Conservation (phyloP, 176 grass and related monocot species). For the Dactylis glomerata region DNA sequence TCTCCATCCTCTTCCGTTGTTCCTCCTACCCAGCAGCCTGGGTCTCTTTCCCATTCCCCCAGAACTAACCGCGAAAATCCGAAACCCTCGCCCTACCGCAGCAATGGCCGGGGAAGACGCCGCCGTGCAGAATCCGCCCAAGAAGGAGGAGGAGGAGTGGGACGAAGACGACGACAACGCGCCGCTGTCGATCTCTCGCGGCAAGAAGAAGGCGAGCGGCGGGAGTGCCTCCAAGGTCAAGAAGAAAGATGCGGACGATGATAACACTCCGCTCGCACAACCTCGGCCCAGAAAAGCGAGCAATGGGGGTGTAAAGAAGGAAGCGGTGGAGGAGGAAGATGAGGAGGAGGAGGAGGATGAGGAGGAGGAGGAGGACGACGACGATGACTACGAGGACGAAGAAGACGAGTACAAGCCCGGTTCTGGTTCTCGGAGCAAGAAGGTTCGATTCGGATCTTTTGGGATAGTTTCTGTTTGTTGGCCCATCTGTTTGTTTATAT, state of each 20-base stretch:
- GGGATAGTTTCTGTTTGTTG: neutral
- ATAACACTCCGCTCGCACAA: slow-evolving; percentile 23
- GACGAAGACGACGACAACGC: slow-evolving; percentile 7
- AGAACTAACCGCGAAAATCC: slow-evolving; percentile 4
- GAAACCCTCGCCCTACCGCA: slow-evolving; percentile 35
- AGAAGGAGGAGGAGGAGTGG: neutral
- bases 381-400: neutral
- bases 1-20: neutral
- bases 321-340: neutral
- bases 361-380: neutral
- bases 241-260: slow-evolving; percentile 14
- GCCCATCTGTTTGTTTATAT: neutral
- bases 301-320: slow-evolving; percentile 27
- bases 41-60: neutral
- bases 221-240: slow-evolving; percentile 15
- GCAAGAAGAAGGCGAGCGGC: slow-evolving; percentile 19
- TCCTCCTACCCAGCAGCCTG: neutral
- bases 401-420: neutral
- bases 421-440: slow-evolving; percentile 27
- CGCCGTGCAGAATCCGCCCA: slow-evolving; percentile 2
- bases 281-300: slow-evolving; percentile 34
- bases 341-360: neutral
- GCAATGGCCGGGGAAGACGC: slow-evolving; percentile 38
- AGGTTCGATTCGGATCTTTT: slow-evolving; percentile 29
- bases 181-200: slow-evolving; percentile 15